Evolutionary conservation across 1,139 yeast species (phyloP).

Genomic region (Saccharomycopsis crataegensis): DNA sequence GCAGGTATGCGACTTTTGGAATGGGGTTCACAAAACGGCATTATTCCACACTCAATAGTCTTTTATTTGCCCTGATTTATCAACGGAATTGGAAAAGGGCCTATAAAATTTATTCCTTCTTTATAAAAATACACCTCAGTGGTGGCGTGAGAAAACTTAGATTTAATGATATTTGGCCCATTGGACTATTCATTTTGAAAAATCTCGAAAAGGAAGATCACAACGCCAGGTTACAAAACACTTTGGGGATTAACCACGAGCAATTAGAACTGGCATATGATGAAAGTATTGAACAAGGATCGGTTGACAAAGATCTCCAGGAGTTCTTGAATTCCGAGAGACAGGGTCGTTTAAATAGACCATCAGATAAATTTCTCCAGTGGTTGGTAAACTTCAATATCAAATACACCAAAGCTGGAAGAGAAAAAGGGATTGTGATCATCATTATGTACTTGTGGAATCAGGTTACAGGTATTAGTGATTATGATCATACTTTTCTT

Average conservation of each 20-base stretch:
- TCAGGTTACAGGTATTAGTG: background rate
- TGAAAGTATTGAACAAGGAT: background rate
- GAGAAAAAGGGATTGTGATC: background rate
- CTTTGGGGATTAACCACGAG: background rate
- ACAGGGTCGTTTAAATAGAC: background rate
- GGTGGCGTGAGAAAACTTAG: background rate
- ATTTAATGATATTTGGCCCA: conserved; percentile 13
- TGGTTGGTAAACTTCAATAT: conserved; percentile 7
- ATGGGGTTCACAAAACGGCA: conserved; percentile 5
- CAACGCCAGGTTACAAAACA: background rate
- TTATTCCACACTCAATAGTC: conserved; percentile 6
- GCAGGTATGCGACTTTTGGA: background rate
- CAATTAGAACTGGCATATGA: background rate
- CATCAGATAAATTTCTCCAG: conserved; percentile 1
- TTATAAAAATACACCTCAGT: conserved; percentile 6
- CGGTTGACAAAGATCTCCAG: background rate
- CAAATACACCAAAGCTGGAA: background rate
- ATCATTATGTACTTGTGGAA: background rate
- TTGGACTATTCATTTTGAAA: conserved; percentile 10
- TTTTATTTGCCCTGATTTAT: conserved; percentile 2
- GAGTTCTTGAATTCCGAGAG: background rate
- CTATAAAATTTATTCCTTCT: conserved; percentile 5
- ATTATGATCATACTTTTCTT: background rate
- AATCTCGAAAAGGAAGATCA: conserved; percentile 5
- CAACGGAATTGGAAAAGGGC: conserved; percentile 8